Conservation (phyloP, 148 eudicot species). For the Agrostemma githago region DNA sequence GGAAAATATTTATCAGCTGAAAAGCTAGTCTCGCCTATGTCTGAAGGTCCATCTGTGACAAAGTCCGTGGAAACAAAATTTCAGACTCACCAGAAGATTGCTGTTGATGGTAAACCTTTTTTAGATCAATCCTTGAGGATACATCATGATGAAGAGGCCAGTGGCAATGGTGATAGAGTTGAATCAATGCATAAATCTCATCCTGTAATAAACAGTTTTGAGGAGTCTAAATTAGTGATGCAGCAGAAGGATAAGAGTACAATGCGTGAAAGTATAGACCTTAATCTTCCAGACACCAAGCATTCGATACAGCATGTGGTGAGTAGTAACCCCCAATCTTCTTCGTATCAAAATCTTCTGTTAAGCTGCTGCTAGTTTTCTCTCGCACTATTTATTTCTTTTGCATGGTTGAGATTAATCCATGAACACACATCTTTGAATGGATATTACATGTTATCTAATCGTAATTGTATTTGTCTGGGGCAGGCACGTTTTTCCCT, state of each 20-base stretch:
- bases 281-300: constrained; percentile 54
- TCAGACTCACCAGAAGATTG: constrained; percentile 43
- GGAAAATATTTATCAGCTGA: constrained; percentile 42
- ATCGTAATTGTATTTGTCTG: not conserved
- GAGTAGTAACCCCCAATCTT: constrained; percentile 30
- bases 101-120: constrained; percentile 36
- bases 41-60: constrained; percentile 38
- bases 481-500: not conserved
- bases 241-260: constrained; percentile 55
- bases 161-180: constrained; percentile 39
- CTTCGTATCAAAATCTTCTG: constrained; percentile 1
- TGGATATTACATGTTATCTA: not conserved
- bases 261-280: constrained; percentile 56
- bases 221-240: constrained; percentile 35
- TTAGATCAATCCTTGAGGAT: constrained; percentile 36
- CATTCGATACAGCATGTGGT: constrained; percentile 52
- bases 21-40: constrained; percentile 33
- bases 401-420: constrained; percentile 12
- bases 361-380: constrained; percentile 1
- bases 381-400: not conserved
- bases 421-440: not conserved
- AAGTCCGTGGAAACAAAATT: constrained; percentile 35
- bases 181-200: constrained; percentile 43
- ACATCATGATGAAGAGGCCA: constrained; percentile 46
- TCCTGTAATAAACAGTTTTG: constrained; percentile 33